Evolutionary conservation across 805 yeast species (phyloP).

Genomic region (Spathaspora hagerdaliae): DNA sequence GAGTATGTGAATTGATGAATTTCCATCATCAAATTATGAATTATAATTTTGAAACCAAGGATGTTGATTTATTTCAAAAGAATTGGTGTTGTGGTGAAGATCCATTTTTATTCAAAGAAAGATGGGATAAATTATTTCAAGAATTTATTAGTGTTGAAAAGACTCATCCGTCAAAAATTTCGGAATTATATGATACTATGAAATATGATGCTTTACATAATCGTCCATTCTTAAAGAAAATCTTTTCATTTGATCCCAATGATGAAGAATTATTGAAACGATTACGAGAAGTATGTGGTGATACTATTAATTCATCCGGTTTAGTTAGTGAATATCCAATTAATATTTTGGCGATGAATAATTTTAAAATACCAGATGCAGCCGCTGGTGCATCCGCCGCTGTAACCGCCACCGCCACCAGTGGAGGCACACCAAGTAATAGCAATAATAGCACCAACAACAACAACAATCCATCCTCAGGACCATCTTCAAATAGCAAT

Average conservation of each 20-base stretch:
- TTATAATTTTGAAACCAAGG: constrained; percentile 64
- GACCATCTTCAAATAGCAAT: constrained; percentile 6
- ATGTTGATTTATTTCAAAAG: constrained; percentile 64
- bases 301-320: constrained; percentile 44
- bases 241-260: constrained; percentile 62
- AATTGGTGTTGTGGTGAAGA: constrained; percentile 98
- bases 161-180: constrained; percentile 95
- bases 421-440: no score
- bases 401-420: no score
- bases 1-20: constrained; percentile 94
- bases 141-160: constrained; percentile 92
- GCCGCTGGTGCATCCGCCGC: neutral
- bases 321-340: constrained; percentile 71
- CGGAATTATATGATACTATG: constrained; percentile 97
- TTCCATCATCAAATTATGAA: constrained; percentile 83
- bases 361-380: constrained; percentile 60
- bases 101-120: constrained; percentile 80
- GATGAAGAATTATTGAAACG: constrained; percentile 31
- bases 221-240: constrained; percentile 78
- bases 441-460: neutral
- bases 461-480: neutral
- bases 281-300: constrained; percentile 40
- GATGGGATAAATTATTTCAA: constrained; percentile 95
- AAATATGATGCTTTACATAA: constrained; percentile 97
- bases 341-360: constrained; percentile 70